Evolutionary conservation across 1,139 yeast genomes (phyloP).

Genomic region (Geotrichum carabidarum): DNA sequence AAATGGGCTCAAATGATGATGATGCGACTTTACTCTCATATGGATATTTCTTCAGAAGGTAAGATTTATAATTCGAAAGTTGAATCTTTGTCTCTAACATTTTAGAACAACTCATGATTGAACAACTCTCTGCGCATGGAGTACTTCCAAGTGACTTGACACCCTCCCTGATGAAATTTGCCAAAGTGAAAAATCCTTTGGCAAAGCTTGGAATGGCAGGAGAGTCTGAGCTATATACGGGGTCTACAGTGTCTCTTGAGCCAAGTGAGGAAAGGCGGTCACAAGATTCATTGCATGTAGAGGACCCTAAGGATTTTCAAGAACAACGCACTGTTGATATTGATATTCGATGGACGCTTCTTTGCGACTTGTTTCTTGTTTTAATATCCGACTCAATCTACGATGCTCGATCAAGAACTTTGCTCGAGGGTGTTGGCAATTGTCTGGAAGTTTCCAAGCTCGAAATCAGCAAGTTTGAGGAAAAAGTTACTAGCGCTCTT

Average conservation of each 20-base stretch:
- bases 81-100: neutral
- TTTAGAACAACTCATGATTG: constrained; percentile 77
- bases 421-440: constrained; percentile 62
- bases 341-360: constrained; percentile 86
- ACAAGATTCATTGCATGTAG: constrained; percentile 25
- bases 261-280: neutral
- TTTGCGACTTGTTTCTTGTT: constrained; percentile 82
- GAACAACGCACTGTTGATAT: constrained; percentile 47
- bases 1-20: constrained; percentile 79
- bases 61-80: neutral
- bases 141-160: constrained; percentile 68
- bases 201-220: constrained; percentile 10
- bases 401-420: constrained; percentile 80
- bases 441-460: constrained; percentile 52
- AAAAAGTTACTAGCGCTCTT: constrained; percentile 81
- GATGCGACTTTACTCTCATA: constrained; percentile 71
- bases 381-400: constrained; percentile 79
- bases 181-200: constrained; percentile 32
- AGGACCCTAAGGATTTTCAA: constrained; percentile 38
- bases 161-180: constrained; percentile 40
- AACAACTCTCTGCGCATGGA: constrained; percentile 78
- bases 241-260: neutral
- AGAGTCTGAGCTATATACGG: neutral
- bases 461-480: constrained; percentile 83
- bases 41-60: constrained; percentile 57